Evolutionary conservation across 2,329 filamentous ascomycete genomes (phyloP).

Genomic region (Acarospora socialis): DNA sequence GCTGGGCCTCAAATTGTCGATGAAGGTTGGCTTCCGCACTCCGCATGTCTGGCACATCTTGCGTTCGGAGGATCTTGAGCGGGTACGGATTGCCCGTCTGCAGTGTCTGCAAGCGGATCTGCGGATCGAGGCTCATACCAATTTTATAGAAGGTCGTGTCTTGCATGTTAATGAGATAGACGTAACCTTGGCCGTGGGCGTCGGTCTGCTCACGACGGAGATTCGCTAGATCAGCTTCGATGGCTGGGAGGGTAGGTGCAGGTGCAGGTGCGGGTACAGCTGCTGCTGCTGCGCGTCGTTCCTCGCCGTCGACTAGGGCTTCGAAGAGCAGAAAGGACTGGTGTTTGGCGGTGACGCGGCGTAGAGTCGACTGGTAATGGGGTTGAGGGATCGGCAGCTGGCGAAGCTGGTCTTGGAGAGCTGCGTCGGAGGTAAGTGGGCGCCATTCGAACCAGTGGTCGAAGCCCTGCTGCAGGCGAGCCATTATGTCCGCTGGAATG

Average conservation of each 20-base stretch:
- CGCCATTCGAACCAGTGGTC: slow-evolving; percentile 12
- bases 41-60: slow-evolving; percentile 9
- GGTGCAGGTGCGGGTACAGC: background rate
- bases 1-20: slow-evolving; percentile 6
- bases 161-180: slow-evolving; percentile 11
- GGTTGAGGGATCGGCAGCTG: slow-evolving; percentile 9
- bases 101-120: slow-evolving; percentile 10
- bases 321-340: slow-evolving; percentile 9
- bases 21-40: slow-evolving; percentile 8
- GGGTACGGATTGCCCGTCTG: slow-evolving; percentile 12
- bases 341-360: slow-evolving; percentile 8
- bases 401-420: slow-evolving; percentile 7
- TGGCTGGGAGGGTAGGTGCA: background rate
- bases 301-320: slow-evolving; percentile 5
- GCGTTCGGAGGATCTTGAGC: slow-evolving; percentile 4
- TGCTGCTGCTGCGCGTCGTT: slow-evolving; percentile 1
- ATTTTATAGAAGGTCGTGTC: slow-evolving; percentile 10
- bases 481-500: slow-evolving; percentile 11
- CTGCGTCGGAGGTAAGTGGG: slow-evolving; percentile 4
- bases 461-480: slow-evolving; percentile 9
- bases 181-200: slow-evolving; percentile 8
- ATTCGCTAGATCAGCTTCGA: slow-evolving; percentile 9
- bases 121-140: slow-evolving; percentile 12
- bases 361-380: slow-evolving; percentile 9
- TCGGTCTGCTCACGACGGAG: slow-evolving; percentile 8